A percentile compares a stretch with the other conserved stretches of the same genome.
These are phyloP conservation scores for Venturia oleaginea DNA, from an alignment of 2,329 filamentous ascomycete genomes.

Conservation along the genomic window DNA sequence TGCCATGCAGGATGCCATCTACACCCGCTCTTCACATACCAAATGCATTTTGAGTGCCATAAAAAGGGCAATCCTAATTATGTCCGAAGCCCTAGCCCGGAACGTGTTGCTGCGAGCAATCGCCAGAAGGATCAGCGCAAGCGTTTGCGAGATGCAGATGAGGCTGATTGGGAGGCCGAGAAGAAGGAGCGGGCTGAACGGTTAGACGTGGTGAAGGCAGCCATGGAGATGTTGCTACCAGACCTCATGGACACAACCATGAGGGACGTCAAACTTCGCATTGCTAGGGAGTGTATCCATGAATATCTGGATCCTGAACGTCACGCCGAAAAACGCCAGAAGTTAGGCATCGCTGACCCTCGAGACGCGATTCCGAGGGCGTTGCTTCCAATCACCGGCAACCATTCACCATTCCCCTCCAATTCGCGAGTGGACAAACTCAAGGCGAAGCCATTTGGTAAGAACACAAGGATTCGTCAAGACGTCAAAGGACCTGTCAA, in stretches of 20 bases:
- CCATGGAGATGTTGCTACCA: constrained; percentile 65
- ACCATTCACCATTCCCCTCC: constrained; percentile 49
- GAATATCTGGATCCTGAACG: constrained; percentile 75
- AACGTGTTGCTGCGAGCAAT: constrained; percentile 38
- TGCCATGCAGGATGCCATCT: constrained; percentile 74
- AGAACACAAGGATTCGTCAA: constrained; percentile 28
- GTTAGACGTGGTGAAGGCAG: constrained; percentile 82
- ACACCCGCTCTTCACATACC: constrained; percentile 81
- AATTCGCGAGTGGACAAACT: constrained; percentile 31
- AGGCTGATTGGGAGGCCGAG: constrained; percentile 78
- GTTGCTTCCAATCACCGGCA: constrained; percentile 32
- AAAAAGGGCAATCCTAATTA: constrained; percentile 58
- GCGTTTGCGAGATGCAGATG: constrained; percentile 61
- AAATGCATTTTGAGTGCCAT: constrained; percentile 82
- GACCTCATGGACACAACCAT: constrained; percentile 83
- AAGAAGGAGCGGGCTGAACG: constrained; percentile 79
- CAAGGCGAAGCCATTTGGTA: constrained; percentile 31
- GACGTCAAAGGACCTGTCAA: constrained; percentile 28
- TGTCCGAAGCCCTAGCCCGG: constrained; percentile 44
- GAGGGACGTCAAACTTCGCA: constrained; percentile 77
- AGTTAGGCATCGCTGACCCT: constrained; percentile 66
- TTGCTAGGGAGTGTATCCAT: constrained; percentile 72
- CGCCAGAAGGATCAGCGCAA: constrained; percentile 58
- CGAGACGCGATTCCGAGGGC: constrained; percentile 29
- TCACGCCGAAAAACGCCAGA: constrained; percentile 69